Evolutionary conservation across 2,329 filamentous ascomycete genomes (phyloP), one percentile per base, ranked within the genome.

Genomic region (Akanthomyces dipterigenus): DNA sequence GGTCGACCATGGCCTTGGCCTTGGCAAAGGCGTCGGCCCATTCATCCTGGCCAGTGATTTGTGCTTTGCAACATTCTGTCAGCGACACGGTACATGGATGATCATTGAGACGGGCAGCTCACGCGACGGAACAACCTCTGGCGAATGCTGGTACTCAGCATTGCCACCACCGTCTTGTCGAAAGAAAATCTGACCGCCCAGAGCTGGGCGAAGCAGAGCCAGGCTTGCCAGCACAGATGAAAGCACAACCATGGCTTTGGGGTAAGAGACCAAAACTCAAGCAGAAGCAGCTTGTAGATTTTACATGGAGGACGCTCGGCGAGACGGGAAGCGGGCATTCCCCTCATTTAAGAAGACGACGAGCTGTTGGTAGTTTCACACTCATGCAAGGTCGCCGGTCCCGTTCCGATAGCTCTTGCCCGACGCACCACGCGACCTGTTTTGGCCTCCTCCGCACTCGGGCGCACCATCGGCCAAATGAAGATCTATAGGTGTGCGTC

Each of bases 1-100:
- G 79, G 31, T 74, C 73, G 12, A 88, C 86, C 3, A 89, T 72
- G 1, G 73, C 69, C 40, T 79, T 76, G 1, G 87, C 86, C 63
- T 81, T 83, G 50, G 72, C 72, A 67, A 87, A 88, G 38, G 86
- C 84, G 28, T 76, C 75, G 8, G 76, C 75, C 87, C 87, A 89
- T 38, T 63, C 63, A 3, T 74, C 76, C 3, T 64, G 60, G 4
- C 72, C 73, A 36, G 68, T 70, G 5, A 70, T 70, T 9, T 63
- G 42, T 3, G 73, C 74, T 38, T 38, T 76, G 42, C n/a, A 16
- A 42, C 2, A 2, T 6, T 53, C 9, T 34, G 45, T 60, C 50
- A 53, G 28, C 3, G 12, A 1, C 0, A n/a, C n/a, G n/a, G n/a
- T n/a, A n/a, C n/a, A n/a, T n/a, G n/a, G n/a, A n/a, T n/a, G n/a